phyloP scores from a whole-genome alignment of 139 green algal species.

The Coelastrella sp. region DNA sequence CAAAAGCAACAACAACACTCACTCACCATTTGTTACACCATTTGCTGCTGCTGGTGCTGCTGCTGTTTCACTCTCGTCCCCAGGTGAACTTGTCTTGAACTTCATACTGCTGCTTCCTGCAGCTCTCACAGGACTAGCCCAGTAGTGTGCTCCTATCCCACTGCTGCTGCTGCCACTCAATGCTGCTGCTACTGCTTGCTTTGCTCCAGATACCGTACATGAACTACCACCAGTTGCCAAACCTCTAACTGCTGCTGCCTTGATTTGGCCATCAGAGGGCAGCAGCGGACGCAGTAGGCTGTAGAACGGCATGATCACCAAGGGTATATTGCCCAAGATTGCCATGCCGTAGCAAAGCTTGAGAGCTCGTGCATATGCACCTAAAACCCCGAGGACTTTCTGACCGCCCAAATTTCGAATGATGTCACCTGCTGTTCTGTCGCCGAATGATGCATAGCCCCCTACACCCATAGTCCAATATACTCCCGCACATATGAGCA shows the following conservation, averaged over 20 bases:
- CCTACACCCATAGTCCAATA: slow-evolving; percentile 81
- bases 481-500: slow-evolving; percentile 46
- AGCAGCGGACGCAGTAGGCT: slow-evolving; percentile 59
- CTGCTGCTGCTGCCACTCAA: slow-evolving; percentile 17
- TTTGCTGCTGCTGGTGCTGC: too few species aligned
- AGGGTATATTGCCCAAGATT: slow-evolving; percentile 78
- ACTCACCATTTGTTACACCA: too few species aligned
- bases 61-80: not conserved
- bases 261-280: not conserved
- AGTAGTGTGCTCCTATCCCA: not conserved
- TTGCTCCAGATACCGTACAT: slow-evolving; percentile 13
- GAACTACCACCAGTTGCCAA: not conserved
- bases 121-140: not conserved
- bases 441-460: slow-evolving; percentile 81
- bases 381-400: slow-evolving; percentile 57
- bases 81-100: slow-evolving; percentile 22
- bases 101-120: too few species aligned
- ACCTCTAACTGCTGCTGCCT: too few species aligned
- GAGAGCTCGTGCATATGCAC: slow-evolving; percentile 76
- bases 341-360: slow-evolving; percentile 84
- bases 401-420: slow-evolving; percentile 84
- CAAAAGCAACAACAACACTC: too few species aligned
- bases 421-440: slow-evolving; percentile 74
- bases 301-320: slow-evolving; percentile 84
- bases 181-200: slow-evolving; percentile 7